Evolutionary conservation across 78 protist species (phyloP), one percentile per base, ranked within the genome.

Genomic region (Polysphondylium violaceum): DNA sequence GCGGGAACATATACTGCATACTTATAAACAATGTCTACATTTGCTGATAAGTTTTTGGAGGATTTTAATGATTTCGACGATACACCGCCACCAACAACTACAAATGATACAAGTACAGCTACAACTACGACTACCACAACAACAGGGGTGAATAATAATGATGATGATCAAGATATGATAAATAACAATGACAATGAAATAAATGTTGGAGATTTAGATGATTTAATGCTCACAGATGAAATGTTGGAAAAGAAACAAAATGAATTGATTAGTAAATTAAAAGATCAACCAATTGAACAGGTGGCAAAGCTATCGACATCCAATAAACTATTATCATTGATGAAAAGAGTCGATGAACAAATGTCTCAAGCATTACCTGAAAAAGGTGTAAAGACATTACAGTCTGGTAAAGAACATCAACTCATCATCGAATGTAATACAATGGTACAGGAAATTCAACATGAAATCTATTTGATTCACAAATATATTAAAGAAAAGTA

Each of bases 401-500:
- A 73, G 43, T 74, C 63, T 16, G 23, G 35, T 25, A 55, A 40
- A 16, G 95, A 93, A 69, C 61, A 93, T 75, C 71, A 89, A 58
- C 74, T 90, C n/a, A 71, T 96, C 27, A 95, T 92, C 12, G 76
- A 85, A 11, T 91, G 95, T 60, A 96, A 96, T 56, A 36, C 35
- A 40, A 27, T 93, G 55, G 74, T 76, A 12, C 94, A 72, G 31
- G 94, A 90, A 29, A 93, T 96, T 36, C 93, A 77, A 43, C 88
- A 86, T 43, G 97, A 96, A 33, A 91, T 96, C n/a, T 60, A 38
- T 31, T 72, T 78, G 16, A 83, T 93, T 23, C 96, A 93, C 72
- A 79, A 85, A 53, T 93, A 56, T 19, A 76, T 77, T 12, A 78
- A 92, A 12, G 98, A 96, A 35, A 21, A 35, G 47, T 96, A 96